Evolutionary conservation across 805 yeast species (phyloP).

Genomic region (Candida morakotiae): DNA sequence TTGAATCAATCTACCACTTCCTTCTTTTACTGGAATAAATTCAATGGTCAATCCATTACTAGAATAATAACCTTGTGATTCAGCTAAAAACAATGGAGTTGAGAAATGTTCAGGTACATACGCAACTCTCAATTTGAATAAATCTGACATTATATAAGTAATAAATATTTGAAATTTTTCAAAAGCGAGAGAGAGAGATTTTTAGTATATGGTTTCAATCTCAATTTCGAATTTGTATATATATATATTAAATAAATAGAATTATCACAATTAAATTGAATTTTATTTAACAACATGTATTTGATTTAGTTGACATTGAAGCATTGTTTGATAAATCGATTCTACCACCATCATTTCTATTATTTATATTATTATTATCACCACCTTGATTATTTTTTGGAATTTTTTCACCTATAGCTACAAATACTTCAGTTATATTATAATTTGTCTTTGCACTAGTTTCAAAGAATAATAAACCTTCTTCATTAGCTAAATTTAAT

Average conservation of each 20-base stretch:
- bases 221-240: too few species aligned
- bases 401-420: conserved; percentile 83
- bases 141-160: not conserved
- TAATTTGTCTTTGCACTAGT: conserved; percentile 89
- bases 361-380: conserved; percentile 15
- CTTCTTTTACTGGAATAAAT: conserved; percentile 71
- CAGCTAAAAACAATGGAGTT: conserved; percentile 77
- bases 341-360: conserved; percentile 23
- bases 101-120: conserved; percentile 91
- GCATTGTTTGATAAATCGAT: conserved; percentile 30
- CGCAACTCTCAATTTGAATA: conserved; percentile 52
- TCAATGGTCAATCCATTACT: conserved; percentile 51
- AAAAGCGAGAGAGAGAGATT: too few species aligned
- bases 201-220: too few species aligned
- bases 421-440: conserved; percentile 87
- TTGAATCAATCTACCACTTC: conserved; percentile 83
- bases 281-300: conserved; percentile 4
- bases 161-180: too few species aligned
- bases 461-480: conserved; percentile 85
- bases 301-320: conserved; percentile 3
- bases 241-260: too few species aligned
- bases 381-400: conserved; percentile 65
- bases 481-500: conserved; percentile 81
- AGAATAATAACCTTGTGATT: conserved; percentile 51
- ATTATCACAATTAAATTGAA: too few species aligned